phyloP scores from a whole-genome alignment of 2,329 filamentous ascomycete genomes.

The Microdochium trichocladiopsis region DNA sequence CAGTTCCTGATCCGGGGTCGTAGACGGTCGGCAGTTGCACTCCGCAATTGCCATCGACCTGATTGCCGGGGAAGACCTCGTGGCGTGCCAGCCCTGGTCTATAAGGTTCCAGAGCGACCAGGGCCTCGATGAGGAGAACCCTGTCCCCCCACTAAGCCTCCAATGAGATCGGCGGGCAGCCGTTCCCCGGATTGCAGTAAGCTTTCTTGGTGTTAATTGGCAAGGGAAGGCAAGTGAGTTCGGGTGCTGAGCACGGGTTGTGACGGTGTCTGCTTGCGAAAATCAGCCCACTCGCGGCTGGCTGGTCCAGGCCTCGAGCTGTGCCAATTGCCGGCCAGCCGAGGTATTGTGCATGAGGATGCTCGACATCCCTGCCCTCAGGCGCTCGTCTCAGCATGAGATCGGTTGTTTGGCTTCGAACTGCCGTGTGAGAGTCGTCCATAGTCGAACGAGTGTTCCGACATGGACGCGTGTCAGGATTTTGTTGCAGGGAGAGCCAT shows the following conservation, averaged over 20 bases:
- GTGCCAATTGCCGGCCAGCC: background rate
- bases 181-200: background rate
- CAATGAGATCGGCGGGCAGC: background rate
- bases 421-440: background rate
- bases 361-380: background rate
- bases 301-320: background rate
- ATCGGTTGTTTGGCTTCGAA: background rate
- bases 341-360: background rate
- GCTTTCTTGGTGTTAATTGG: background rate
- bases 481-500: background rate
- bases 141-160: background rate
- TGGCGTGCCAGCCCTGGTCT: background rate
- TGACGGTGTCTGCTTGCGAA: background rate
- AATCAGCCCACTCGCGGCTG: background rate
- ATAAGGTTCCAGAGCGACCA: background rate
- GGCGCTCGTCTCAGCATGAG: background rate
- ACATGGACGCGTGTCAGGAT: background rate
- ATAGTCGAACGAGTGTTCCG: background rate
- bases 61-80: background rate
- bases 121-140: background rate
- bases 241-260: background rate
- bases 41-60: background rate
- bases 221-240: background rate
- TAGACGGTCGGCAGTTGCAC: background rate
- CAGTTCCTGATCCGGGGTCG: background rate